Base-by-base conservation (phyloP, 495 filamentous ascomycete genomes). In the Xanthoparmelia taractica region DNA sequence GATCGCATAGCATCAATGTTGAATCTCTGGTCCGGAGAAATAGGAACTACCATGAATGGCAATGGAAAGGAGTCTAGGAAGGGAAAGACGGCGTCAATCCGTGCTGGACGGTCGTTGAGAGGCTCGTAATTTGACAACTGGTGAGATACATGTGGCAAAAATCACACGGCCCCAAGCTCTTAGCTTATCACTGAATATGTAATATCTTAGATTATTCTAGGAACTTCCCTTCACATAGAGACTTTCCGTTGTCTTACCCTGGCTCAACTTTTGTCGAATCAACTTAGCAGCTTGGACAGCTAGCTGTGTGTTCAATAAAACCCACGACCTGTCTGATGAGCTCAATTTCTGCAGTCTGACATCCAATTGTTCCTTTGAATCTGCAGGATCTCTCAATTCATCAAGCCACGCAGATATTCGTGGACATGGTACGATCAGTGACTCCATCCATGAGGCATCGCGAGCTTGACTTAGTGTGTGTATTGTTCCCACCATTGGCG, bases 11-110 rank as follows among this genome's bases (percentile, higher is more conserved):
- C n/a, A n/a, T n/a, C n/a, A n/a, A n/a, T 15, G 8, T 29, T 13
- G 7, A n/a, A 34, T 29, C 33, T 18, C 6, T 17, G 2, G 12
- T 27, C 38, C 15, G 7, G 20, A 11, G 2, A 36, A 36, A 5
- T 10, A 36, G 38, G 5, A 18, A 62, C n/a, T 4, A 15, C 8
- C 31, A 57, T 2, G 23, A 47, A 41, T 68, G 66, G 66, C 27
- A 63, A 29, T 68, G 66, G 66, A 38, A 61, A 34, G 59, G 60
- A 11, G 54, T 68, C 36, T 63, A 59, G 54, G 59, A 66, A 37
- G 66, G 66, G 66, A 45, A 33, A 40, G 60, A 45, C 37, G 59
- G 38, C 41, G 23, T 41, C 25, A 40, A 67, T 17, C 66, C 66
- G 27, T 48, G 48, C 17, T 67, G 63, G 63, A 36, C 6, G 40